Base-by-base conservation (phyloP, 257 asterid species). In the Misopates orontium region DNA sequence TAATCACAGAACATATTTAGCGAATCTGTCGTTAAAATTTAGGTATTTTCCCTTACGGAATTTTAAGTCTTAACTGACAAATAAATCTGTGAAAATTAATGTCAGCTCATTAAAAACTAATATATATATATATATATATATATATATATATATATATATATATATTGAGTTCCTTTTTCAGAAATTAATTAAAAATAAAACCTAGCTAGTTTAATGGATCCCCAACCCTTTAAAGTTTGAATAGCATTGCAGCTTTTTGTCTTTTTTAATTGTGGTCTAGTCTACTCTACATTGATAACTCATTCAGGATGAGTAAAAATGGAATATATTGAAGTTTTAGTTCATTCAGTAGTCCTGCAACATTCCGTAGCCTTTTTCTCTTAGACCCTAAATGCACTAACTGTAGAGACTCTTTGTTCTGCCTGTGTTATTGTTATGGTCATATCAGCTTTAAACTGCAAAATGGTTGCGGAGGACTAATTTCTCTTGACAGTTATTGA, bases 281-380 rank as follows among this genome's bases (percentile, higher is more conserved):
- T 6, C 62, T n/a, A 56, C 21, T 56, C 45, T 56, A 45, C 62
- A 67, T 47, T 56, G 60, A 57, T 32, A 57, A 14, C 42, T 67
- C 36, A 36, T 3, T 36, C 21, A 56, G 15, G 31, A 54, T 50
- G 49, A 66, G 16, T 58, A 13, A 36, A 58, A 39, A 48, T 48
- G 21, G 9, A 48, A 48, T 48, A 10, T n/a, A 47, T 3, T 36
- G 64, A 32, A 17, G 7, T 25, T 15, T 13, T 20, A 36, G 7
- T 48, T 31, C 18, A 31, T 62, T 54, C 20, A 48, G 11, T 36
- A 54, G 57, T 39, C 66, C 71, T 71, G 62, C 66, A 68, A 60
- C 19, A 60, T 51, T 60, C 61, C 16, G 36, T n/a, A 21, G 15
- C 18, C 28, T 16, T 55, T 28, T 39, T 28, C 45, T 61, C 21